Base-by-base conservation (phyloP, 1,284 basidiomycete genomes). In the Xerocomus amazonicus region DNA sequence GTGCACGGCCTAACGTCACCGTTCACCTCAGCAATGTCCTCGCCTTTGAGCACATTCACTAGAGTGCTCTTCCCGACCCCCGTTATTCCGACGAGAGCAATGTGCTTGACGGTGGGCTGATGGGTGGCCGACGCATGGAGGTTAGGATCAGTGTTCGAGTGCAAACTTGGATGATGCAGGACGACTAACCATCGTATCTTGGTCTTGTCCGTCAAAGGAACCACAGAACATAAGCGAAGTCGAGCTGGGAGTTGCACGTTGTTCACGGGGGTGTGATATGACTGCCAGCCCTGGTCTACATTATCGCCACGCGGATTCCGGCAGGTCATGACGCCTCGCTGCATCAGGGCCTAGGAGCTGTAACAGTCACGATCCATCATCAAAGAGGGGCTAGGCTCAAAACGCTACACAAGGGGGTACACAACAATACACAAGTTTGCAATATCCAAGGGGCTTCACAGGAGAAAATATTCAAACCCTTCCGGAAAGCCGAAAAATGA, bases 31-130 rank as follows among this genome's bases (percentile, higher is more conserved):
- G 60, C 63, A 10, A 40, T n/a, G 41, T 46, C 26, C 9, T 16
- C 2, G 48, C 51, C 61, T 13, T 41, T 35, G 47, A 62, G 62
- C 45, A 63, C 38, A 29, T 66, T 63, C 19, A 66, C 53, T 7
- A 65, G 41, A 6, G 63, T 66, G 50, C 61, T 66, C 39, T 63
- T 63, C 26, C 61, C 61, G 31, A 52, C 64, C 3, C 61, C 64
- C 9, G 61, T 59, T 39, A 45, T 36, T 6, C 61, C 61, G 26
- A 55, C 60, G 27, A 63, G 37, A 33, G 64, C 64, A 27, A 66
- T 46, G 31, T 59, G 50, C 3, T 49, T 26, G 31, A 23, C 19
- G 19, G 42, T 37, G 26, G 9, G 42, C 40, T 42, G 49, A 29
- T 45, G 16, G 9, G 33, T 14, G 31, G 2, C 7, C 57, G 62